Evolutionary conservation across 2,329 filamentous ascomycete genomes (phyloP), one percentile per base, ranked within the genome.

Genomic region (Aphanoascus verrucosus): DNA sequence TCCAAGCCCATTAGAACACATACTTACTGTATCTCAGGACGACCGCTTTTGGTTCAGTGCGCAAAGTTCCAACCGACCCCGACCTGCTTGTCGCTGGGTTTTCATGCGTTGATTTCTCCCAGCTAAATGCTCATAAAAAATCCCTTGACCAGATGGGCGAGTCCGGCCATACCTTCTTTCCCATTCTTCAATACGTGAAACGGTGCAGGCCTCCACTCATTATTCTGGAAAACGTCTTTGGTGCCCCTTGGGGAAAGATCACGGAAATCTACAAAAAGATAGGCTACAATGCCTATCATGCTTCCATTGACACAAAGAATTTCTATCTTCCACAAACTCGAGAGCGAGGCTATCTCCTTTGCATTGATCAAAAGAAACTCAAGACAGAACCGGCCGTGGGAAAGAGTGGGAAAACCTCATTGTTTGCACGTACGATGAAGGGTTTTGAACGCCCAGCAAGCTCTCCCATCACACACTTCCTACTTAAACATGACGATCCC

Each of bases 251-350:
- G 83, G 53, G 68, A 0, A 60, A 72, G 3, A 75, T 81, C 35
- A 66, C 69, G n/a, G 54, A 60, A 0, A 60, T 68, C 6, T 81
- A 76, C 63, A 55, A 68, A 1, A 62, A 67, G 0, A 73, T 81
- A 37, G 78, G 73, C 1, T 91, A 90, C 60, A 64, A 72, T 1
- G 76, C 76, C 0, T 62, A 63, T 0, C 74, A 72, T 46, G 58
- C 73, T 0, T 69, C 68, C 3, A 68, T 85, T 0, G 84, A 90
- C 60, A 84, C 81, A 0, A 88, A 88, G 62, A 68, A 84, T 2
- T 88, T 77, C 60, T 86, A 87, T 55, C 68, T 90, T 0, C 87
- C 87, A 0, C 86, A 91, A 52, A 88, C 83, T 0, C 73, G 83
- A 1, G 67, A 71, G 40, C 73, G 83, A 34, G 77, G 76, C 1